A percentile compares a stretch with the other conserved stretches of the same genome.
Conservation (phyloP, 2,329 filamentous ascomycete genomes). For the Arthrobotrys musiformis region DNA sequence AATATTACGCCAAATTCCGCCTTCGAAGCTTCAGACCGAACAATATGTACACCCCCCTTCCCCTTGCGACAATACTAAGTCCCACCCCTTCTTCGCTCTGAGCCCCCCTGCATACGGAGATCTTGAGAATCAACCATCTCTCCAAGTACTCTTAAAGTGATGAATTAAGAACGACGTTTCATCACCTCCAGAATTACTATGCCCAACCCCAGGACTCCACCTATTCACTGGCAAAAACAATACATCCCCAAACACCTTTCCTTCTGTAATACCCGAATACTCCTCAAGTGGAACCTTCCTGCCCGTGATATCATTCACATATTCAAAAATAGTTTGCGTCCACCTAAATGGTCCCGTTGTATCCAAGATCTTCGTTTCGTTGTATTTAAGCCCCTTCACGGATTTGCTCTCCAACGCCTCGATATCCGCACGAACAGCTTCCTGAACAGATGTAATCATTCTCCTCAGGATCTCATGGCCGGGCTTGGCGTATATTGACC, state of each 20-base stretch:
- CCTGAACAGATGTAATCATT: constrained; percentile 36
- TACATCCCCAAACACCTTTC: constrained; percentile 43
- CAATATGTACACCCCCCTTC: too few relatives aligned
- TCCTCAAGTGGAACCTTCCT: constrained; percentile 12
- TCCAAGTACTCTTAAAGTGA: constrained; percentile 12
- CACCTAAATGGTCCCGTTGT: constrained; percentile 26
- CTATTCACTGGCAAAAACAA: constrained; percentile 38
- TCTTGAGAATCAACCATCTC: neutral
- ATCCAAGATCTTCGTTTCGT: constrained; percentile 16
- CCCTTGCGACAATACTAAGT: too few relatives aligned
- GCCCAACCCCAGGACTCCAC: constrained; percentile 40
- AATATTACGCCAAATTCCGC: too few relatives aligned
- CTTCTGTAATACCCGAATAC: constrained; percentile 20
- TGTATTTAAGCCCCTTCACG: constrained; percentile 1
- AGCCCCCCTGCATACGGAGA: too few relatives aligned
- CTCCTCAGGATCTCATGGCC: constrained; percentile 39
- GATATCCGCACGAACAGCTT: constrained; percentile 19
- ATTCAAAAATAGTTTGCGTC: constrained; percentile 17
- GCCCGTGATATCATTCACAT: constrained; percentile 30
- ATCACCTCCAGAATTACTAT: constrained; percentile 27
- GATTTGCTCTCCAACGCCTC: neutral
- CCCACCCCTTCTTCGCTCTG: too few relatives aligned
- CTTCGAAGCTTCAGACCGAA: too few relatives aligned
- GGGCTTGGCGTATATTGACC: constrained; percentile 35
- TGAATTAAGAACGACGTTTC: constrained; percentile 22